Evolutionary conservation across 305 asterid genomes (phyloP), one percentile per base, ranked within the genome.

Genomic region (Fraxinus paxiana): DNA sequence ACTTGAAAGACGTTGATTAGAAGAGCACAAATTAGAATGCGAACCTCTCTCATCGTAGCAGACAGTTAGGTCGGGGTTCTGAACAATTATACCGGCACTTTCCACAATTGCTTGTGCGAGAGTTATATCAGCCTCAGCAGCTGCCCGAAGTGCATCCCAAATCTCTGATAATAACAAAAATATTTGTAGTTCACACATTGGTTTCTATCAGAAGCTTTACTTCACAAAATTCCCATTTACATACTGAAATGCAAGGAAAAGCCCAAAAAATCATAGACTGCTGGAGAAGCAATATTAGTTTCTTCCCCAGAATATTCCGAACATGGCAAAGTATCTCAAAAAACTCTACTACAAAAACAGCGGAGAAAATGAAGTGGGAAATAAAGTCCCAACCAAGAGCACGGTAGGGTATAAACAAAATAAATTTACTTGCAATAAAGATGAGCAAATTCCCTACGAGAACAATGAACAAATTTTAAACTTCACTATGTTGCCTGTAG

Each of bases 141-240:
- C 97, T 65, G 96, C 99, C 28, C 92, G 87, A 17, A 95, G 98
- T 34, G 98, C 98, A 84, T 93, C 99, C 99, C 99, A 95, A 43
- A 95, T 95, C 87, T 95, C 99, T 95, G 89, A 73, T 75, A 24
- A 59, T 8, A 73, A 37, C 38, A 12, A 73, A 24, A 33, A 75
- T 24, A 20, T 38, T 8, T 34, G 37, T n/a, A 59, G 20, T 33
- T 20, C 74, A 69, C 41, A 12, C 34, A 56, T 56, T 56, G 38
- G 38, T 30, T 5, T 30, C 31, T 31, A 69, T 15, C 12, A 69
- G 22, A 30, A 31, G 41, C 75, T 28, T 31, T 4, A 15, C 73
- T 63, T 63, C 72, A 63, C 72, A 63, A 10, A 63, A 12, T 26
- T 22, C 33, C 33, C 33, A 26, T 26, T 24, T 26, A 26, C n/a